These are phyloP conservation scores for Chamaecrista fasciculata DNA, from an alignment of 306 rosid species.

Conservation along the genomic window DNA sequence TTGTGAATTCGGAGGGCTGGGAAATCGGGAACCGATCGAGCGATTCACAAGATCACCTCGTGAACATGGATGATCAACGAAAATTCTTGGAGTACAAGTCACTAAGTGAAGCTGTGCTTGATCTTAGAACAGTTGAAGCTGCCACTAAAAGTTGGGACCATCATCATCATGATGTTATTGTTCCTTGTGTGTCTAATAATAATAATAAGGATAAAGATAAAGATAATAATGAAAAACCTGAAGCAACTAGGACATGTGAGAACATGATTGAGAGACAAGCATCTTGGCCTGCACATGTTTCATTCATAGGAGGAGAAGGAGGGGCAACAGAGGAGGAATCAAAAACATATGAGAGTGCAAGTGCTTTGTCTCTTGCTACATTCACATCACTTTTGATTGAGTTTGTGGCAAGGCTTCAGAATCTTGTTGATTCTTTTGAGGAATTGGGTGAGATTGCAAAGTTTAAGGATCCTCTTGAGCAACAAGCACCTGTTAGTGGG, in stretches of 20 bases:
- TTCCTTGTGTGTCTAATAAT: conserved; percentile 22
- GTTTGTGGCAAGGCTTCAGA: conserved; percentile 92
- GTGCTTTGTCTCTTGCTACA: conserved; percentile 69
- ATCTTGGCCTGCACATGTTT: conserved; percentile 58
- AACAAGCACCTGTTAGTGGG: conserved; percentile 34
- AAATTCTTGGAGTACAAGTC: conserved; percentile 62
- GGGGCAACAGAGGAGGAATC: conserved; percentile 50
- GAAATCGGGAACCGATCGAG: conserved; percentile 71
- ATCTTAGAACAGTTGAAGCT: conserved; percentile 51
- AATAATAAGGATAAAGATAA: too few species aligned
- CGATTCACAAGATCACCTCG: conserved; percentile 49
- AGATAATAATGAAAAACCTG: too few species aligned
- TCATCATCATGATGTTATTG: not conserved
- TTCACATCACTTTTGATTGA: conserved; percentile 85
- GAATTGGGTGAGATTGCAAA: conserved; percentile 71
- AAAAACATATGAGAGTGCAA: conserved; percentile 79
- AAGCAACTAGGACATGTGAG: too few species aligned
- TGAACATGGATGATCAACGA: conserved; percentile 48
- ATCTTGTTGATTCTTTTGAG: conserved; percentile 66
- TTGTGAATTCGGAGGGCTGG: conserved; percentile 86
- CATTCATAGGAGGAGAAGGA: conserved; percentile 30
- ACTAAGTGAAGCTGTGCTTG: conserved; percentile 81
- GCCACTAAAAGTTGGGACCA: conserved; percentile 44
- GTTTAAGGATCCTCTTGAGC: conserved; percentile 62
- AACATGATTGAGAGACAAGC: conserved; percentile 47